Evolutionary conservation across 2,329 filamentous ascomycete genomes (phyloP).

Genomic region (Uncinocarpus reesii): DNA sequence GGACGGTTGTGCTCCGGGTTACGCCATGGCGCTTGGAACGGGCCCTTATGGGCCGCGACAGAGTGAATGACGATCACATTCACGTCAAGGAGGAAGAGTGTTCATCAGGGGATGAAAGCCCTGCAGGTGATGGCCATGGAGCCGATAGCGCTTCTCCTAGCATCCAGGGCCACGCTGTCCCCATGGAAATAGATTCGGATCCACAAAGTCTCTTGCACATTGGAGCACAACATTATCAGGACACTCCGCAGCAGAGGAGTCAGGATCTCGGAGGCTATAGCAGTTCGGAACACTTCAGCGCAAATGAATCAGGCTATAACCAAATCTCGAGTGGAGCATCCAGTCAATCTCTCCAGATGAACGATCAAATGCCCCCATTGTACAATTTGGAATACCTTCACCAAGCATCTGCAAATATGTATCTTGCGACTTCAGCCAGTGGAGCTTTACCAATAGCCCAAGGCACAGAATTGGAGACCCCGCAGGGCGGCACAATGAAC

Average conservation of each 20-base stretch:
- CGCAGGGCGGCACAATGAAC: not conserved
- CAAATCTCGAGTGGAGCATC: not conserved
- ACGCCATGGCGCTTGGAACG: not conserved
- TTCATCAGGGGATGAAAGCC: not conserved
- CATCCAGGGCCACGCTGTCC: not conserved
- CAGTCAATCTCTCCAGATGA: not conserved
- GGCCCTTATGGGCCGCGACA: not conserved
- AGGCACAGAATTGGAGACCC: not conserved
- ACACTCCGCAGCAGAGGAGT: not conserved
- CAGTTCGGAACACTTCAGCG: not conserved
- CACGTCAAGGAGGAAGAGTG: not conserved
- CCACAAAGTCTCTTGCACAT: not conserved
- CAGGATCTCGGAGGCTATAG: not conserved
- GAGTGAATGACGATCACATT: not conserved
- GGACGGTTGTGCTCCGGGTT: conserved; percentile 1
- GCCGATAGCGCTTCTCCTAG: not conserved
- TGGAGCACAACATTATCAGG: conserved; percentile 4
- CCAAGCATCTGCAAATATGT: not conserved
- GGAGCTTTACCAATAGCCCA: not conserved
- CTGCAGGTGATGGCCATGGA: not conserved
- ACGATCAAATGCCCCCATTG: not conserved
- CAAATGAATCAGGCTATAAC: not conserved
- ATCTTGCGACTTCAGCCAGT: not conserved
- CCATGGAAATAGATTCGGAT: not conserved
- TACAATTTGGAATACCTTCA: not conserved